phyloP scores from a whole-genome alignment of 495 filamentous ascomycete genomes.

The Aspergillus coremiiformis region DNA sequence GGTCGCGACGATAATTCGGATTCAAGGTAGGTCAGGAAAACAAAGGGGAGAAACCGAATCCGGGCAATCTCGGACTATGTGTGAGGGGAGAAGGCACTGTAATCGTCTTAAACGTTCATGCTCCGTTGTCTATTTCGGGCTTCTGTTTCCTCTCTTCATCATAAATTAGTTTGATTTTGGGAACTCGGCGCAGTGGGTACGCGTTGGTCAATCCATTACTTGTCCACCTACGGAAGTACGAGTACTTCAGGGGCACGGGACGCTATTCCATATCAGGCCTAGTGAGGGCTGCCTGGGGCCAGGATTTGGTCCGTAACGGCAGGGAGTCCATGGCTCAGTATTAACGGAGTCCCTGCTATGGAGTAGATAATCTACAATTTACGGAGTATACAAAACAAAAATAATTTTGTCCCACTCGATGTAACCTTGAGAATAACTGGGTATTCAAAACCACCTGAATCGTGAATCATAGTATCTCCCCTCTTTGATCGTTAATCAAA shows the following conservation, averaged over 20 bases:
- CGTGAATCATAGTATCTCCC: too few relatives aligned
- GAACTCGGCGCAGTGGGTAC: conserved; percentile 6
- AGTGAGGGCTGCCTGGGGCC: conserved; percentile 26
- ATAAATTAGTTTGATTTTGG: not conserved
- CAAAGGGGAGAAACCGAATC: not conserved
- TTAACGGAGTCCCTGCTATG: too few relatives aligned
- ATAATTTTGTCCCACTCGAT: too few relatives aligned
- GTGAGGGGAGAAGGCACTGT: not conserved
- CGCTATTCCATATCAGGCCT: conserved; percentile 18
- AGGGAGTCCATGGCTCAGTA: not conserved
- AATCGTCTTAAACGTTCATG: not conserved
- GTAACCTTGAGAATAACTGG: too few relatives aligned
- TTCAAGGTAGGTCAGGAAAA: not conserved
- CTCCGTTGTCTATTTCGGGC: not conserved
- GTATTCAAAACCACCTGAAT: too few relatives aligned
- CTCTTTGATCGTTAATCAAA: conserved; percentile 9
- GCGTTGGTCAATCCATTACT: conserved; percentile 25
- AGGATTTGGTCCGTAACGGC: conserved; percentile 10
- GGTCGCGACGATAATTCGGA: conserved; percentile 5
- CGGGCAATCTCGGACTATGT: not conserved
- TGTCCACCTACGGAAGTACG: conserved; percentile 8
- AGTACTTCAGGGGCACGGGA: conserved; percentile 25
- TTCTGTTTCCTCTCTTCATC: not conserved
- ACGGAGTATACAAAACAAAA: too few relatives aligned
- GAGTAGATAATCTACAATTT: too few relatives aligned